These are phyloP conservation scores for Pythium plurisporium DNA, from an alignment of 352 stramenopile species.

Conservation along the genomic window DNA sequence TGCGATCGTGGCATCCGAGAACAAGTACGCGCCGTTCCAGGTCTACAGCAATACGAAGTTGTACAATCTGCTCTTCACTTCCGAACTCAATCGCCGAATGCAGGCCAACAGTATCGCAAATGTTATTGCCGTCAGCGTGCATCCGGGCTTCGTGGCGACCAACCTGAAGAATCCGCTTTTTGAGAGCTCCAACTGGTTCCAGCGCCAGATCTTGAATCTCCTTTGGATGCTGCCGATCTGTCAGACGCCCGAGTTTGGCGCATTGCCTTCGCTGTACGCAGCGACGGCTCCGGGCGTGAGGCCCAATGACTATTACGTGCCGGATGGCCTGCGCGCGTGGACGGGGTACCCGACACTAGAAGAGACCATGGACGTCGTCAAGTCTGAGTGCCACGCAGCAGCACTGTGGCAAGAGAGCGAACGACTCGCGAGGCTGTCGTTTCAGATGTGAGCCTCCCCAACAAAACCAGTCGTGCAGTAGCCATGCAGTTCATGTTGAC, in stretches of 20 bases:
- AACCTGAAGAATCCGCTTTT: constrained; percentile 17
- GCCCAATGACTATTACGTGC: constrained; percentile 31
- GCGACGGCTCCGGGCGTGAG: constrained; percentile 27
- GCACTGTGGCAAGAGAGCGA: constrained; percentile 46
- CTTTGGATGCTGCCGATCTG: constrained; percentile 30
- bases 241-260: constrained; percentile 39
- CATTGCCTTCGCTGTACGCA: constrained; percentile 39
- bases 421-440: constrained; percentile 22
- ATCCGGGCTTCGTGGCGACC: constrained; percentile 36
- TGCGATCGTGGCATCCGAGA: constrained; percentile 30
- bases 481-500: too few species aligned
- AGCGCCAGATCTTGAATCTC: constrained; percentile 16
- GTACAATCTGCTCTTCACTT: constrained; percentile 45
- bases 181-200: constrained; percentile 17
- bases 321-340: constrained; percentile 21
- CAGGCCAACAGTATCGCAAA: constrained; percentile 21
- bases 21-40: constrained; percentile 26
- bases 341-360: constrained; percentile 36
- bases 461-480: too few species aligned
- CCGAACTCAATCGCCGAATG: constrained; percentile 36
- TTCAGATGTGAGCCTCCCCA: not conserved
- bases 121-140: constrained; percentile 24
- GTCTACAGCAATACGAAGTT: constrained; percentile 49
- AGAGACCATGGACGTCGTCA: constrained; percentile 23
- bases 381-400: constrained; percentile 24